phyloP scores from a whole-genome alignment of 1,284 basidiomycete genomes.

The Ceratobasidium sp. region DNA sequence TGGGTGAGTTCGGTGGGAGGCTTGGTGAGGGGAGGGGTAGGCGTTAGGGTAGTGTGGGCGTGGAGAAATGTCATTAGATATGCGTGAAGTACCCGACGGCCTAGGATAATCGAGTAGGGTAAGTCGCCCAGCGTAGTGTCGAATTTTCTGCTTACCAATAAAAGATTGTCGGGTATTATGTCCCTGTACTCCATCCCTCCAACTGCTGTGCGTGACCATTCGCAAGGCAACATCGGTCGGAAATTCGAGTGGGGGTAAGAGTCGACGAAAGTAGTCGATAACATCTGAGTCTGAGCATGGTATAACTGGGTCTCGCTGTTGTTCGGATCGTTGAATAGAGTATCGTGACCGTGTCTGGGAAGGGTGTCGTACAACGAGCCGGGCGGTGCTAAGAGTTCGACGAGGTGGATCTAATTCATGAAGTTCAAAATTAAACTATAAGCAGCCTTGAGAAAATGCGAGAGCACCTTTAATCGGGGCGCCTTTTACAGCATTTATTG shows the following conservation, averaged over 20 bases:
- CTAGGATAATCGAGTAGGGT: conserved; percentile 49
- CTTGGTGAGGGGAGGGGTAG: conserved; percentile 48
- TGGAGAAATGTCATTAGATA: conserved; percentile 76
- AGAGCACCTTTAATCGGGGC: not conserved
- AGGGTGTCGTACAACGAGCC: not conserved
- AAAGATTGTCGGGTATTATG: conserved; percentile 75
- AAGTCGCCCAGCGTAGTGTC: not conserved
- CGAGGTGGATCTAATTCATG: not conserved
- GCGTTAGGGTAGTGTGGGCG: conserved; percentile 46
- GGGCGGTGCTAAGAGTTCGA: not conserved
- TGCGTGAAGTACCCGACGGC: conserved; percentile 73
- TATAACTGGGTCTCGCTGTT: conserved; percentile 5
- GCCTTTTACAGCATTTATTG: not conserved
- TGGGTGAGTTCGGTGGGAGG: conserved; percentile 52
- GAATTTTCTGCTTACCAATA: conserved; percentile 57
- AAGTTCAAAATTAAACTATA: not conserved
- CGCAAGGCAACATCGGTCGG: conserved; percentile 70
- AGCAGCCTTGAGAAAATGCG: not conserved
- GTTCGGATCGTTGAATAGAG: not conserved
- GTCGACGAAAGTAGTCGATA: conserved; percentile 61
- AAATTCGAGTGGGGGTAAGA: conserved; percentile 72
- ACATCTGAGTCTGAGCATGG: conserved; percentile 40
- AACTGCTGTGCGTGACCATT: conserved; percentile 76
- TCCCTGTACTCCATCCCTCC: conserved; percentile 58
- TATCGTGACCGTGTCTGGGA: conserved; percentile 14